A percentile compares a stretch with the other conserved stretches of the same genome.
Conservation (phyloP, 176 grass and related monocot genomes). For the Poa pratensis region DNA sequence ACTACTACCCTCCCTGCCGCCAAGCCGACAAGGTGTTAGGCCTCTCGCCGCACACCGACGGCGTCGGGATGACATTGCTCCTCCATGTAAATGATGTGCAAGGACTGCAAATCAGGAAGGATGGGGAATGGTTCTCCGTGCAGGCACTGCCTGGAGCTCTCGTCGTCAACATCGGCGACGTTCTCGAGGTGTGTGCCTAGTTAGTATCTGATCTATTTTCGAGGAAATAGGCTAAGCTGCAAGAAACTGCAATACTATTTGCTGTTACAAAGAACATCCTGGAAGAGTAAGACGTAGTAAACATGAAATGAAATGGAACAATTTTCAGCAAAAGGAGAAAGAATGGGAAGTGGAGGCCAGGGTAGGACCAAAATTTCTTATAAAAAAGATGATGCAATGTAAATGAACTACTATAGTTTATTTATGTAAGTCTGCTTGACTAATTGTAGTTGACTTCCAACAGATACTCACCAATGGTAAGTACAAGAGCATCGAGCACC, state of each 20-base stretch:
- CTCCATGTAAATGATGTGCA: conserved; percentile 60
- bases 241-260: neutral
- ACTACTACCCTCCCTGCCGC: conserved; percentile 71
- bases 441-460: neutral
- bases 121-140: conserved; percentile 48
- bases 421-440: neutral
- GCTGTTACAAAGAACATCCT: neutral
- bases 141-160: conserved; percentile 24
- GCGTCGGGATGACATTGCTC: conserved; percentile 54
- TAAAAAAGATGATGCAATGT: neutral
- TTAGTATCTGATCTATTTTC: neutral
- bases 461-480: conserved; percentile 50
- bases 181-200: conserved; percentile 20
- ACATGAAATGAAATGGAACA: neutral
- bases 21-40: conserved; percentile 65
- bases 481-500: conserved; percentile 57
- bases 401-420: neutral
- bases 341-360: neutral
- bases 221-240: neutral
- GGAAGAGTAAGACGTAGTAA: neutral
- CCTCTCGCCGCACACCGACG: conserved; percentile 67
- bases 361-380: neutral
- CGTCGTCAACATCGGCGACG: conserved; percentile 28
- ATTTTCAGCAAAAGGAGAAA: too few relatives aligned
- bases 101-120: conserved; percentile 68